A percentile compares a stretch with the other conserved stretches of the same genome.
phyloP scores from a whole-genome alignment of 176 grass and related monocot species.

The Stipa capillata region DNA sequence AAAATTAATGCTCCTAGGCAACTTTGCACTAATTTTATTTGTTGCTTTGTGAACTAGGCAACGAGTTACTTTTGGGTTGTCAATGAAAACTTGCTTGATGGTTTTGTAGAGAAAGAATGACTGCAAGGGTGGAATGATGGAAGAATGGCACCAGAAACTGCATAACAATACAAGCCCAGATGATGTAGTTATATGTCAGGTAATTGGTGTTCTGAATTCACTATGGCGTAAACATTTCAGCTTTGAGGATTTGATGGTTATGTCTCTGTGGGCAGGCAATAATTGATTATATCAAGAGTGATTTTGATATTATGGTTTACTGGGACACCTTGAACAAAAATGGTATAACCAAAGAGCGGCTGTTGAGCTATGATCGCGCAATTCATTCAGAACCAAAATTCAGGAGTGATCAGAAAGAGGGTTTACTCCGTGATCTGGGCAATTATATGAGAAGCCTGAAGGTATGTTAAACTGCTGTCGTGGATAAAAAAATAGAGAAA shows the following conservation, averaged over 20 bases:
- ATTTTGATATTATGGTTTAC: conserved; percentile 79
- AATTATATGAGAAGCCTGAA: conserved; percentile 92
- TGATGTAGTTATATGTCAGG: conserved; percentile 98
- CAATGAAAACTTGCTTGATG: background rate
- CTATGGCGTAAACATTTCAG: conserved; percentile 1
- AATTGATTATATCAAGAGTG: conserved; percentile 83
- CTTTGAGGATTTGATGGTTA: conserved; percentile 23
- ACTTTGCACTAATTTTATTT: conserved; percentile 17
- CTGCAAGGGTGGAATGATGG: conserved; percentile 97
- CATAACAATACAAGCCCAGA: conserved; percentile 99
- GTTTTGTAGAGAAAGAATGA: conserved; percentile 85
- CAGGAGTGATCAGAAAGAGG: conserved; percentile 73
- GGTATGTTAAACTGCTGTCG: conserved; percentile 35
- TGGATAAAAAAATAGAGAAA: background rate
- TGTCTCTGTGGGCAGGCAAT: conserved; percentile 54
- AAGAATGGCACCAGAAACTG: conserved; percentile 99
- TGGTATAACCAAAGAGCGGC: conserved; percentile 86
- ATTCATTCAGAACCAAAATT: conserved; percentile 99
- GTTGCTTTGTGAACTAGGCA: background rate
- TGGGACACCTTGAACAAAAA: conserved; percentile 93
- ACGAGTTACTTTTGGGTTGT: background rate
- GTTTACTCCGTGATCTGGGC: conserved; percentile 71
- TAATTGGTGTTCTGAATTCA: conserved; percentile 26
- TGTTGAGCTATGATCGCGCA: conserved; percentile 86
- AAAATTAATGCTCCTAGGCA: background rate